Evolutionary conservation across 192 early-diverging fungal genomes (phyloP).

Genomic region (Coemansia sp.): DNA sequence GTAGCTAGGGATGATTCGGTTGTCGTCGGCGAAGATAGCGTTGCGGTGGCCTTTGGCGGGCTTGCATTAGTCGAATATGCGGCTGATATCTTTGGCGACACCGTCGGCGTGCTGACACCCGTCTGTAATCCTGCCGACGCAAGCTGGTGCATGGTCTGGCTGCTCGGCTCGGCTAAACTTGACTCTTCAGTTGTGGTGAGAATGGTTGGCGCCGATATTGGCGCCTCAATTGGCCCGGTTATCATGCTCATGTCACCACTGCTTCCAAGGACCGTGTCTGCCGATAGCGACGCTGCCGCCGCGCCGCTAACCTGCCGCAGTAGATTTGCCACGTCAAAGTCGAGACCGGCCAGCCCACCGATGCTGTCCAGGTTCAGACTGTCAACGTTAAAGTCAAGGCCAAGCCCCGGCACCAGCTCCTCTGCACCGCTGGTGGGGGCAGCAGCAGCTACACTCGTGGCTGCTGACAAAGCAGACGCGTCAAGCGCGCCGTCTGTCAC

Average conservation of each 20-base stretch:
- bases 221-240: not conserved
- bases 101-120: too few relatives aligned
- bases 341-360: conserved; percentile 18
- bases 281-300: not conserved
- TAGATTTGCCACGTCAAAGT: conserved; percentile 43
- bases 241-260: not conserved
- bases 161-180: not conserved
- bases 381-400: conserved; percentile 41
- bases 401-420: conserved; percentile 3
- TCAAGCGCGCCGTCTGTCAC: not conserved
- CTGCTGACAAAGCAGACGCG: not conserved
- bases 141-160: too few relatives aligned
- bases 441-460: not conserved
- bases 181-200: too few relatives aligned
- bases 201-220: not conserved
- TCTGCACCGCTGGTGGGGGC: not conserved
- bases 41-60: not conserved
- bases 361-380: conserved; percentile 37
- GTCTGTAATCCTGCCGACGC: too few relatives aligned
- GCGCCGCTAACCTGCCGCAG: conserved; percentile 34
- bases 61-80: not conserved
- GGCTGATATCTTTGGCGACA: too few relatives aligned
- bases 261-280: not conserved
- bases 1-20: not conserved
- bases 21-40: not conserved